Evolutionary conservation across 2,329 filamentous ascomycete genomes (phyloP).

Genomic region (Colletotrichum lindemuthianum): DNA sequence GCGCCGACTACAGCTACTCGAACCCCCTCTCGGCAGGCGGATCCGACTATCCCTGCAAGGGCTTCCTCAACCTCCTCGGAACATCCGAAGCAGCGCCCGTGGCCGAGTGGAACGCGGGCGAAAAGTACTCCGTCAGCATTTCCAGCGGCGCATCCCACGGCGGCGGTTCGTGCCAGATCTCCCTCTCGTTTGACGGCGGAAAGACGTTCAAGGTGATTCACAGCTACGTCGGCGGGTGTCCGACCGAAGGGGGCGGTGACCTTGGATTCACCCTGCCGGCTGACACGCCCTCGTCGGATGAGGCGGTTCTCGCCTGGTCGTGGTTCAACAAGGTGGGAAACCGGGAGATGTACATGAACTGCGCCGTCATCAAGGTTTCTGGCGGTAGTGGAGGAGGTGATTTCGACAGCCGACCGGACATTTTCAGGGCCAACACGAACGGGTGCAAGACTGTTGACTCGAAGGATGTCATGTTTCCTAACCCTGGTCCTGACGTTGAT

Average conservation of each 20-base stretch:
- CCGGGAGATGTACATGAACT: slow-evolving; percentile 78
- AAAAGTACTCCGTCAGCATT: slow-evolving; percentile 63
- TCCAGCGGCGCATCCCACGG: slow-evolving; percentile 62
- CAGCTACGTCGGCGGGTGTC: slow-evolving; percentile 51
- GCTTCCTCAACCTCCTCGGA: slow-evolving; percentile 43
- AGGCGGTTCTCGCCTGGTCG: slow-evolving; percentile 69
- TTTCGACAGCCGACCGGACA: slow-evolving; percentile 61
- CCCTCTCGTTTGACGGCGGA: slow-evolving; percentile 70
- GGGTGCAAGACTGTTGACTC: slow-evolving; percentile 62
- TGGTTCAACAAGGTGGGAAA: slow-evolving; percentile 73
- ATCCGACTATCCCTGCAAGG: slow-evolving; percentile 71
- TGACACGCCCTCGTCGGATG: slow-evolving; percentile 57
- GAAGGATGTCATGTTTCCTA: slow-evolving; percentile 68
- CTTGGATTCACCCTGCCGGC: slow-evolving; percentile 52
- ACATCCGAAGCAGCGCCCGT: slow-evolving; percentile 52
- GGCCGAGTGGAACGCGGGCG: slow-evolving; percentile 62
- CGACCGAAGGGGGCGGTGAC: slow-evolving; percentile 40
- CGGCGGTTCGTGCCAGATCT: slow-evolving; percentile 72
- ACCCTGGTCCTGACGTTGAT: slow-evolving; percentile 65
- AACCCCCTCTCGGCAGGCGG: slow-evolving; percentile 62
- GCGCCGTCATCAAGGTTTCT: slow-evolving; percentile 65
- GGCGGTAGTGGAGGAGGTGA: slow-evolving; percentile 30
- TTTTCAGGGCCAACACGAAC: slow-evolving; percentile 74
- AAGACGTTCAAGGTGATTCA: slow-evolving; percentile 64
- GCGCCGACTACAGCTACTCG: slow-evolving; percentile 66